Evolutionary conservation across 495 filamentous ascomycete species (phyloP), one percentile per base, ranked within the genome.

Genomic region (Aspergillus steynii): DNA sequence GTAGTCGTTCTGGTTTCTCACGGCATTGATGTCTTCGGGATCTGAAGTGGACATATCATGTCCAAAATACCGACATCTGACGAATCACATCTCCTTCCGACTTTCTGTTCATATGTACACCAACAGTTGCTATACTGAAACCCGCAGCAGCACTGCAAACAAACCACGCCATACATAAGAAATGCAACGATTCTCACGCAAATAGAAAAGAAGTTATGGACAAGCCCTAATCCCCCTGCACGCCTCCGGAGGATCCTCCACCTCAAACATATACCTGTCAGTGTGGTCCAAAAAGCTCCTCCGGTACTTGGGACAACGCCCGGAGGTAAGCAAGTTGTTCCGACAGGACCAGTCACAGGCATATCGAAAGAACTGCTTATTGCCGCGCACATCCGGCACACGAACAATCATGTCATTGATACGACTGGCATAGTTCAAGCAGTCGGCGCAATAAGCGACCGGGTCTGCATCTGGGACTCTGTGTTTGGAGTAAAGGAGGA

Each of bases 341-440:
- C 58, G 62, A 51, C 62, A 65, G 29, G 62, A 58, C 26, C 29
- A 50, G 25, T 60, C 57, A 6, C 54, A 26, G 32, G 62, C 62
- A n/a, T 65, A 65, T 2, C 34, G 54, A 47, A 65, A 65, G 46
- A 61, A 61, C 54, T 65, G 62, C 1, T 42, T 54, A 32, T 65
- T 65, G 15, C 34, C 58, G 12, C 25, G 3, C 9, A 51, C 52
- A 5, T 46, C 29, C 7, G 55, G 31, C 27, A 20, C 46, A 31
- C 31, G 1, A 1, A n/a, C 26, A 26, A 63, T 54, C 55, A 59
- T 59, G 53, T 20, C 45, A 5, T 65, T 54, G 8, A 65, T 37
- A 31, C 42, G 49, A n/a, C 49, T 27, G 29, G 55, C 55, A 45
- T 65, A 61, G 57, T 60, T 51, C 4, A 65, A 49, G 50, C 62